Percentiles rank a stretch among this genome's conserved stretches.
These are phyloP conservation scores for Auriculariales sp. DNA, from an alignment of 768 basidiomycete species.

Conservation along the genomic window DNA sequence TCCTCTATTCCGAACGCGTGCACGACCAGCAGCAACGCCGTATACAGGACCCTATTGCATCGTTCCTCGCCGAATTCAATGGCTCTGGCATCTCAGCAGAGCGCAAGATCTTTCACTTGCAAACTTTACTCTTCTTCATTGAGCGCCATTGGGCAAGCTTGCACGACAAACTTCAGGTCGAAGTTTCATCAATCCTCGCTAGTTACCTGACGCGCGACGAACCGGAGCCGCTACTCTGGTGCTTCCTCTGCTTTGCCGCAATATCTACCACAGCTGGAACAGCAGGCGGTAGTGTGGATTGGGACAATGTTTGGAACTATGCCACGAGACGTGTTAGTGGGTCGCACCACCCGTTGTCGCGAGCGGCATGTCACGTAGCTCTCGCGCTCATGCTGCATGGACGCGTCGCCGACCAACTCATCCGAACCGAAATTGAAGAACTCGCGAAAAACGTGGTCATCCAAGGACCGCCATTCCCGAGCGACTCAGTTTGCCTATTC, in stretches of 20 bases:
- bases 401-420: slow-evolving; percentile 15
- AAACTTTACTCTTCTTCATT: slow-evolving; percentile 74
- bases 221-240: slow-evolving; percentile 61
- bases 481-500: slow-evolving; percentile 82
- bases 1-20: slow-evolving; percentile 40
- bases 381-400: slow-evolving; percentile 31
- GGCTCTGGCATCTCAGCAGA: slow-evolving; percentile 13
- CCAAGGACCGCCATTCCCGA: slow-evolving; percentile 78
- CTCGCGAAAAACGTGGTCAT: slow-evolving; percentile 74
- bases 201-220: slow-evolving; percentile 55
- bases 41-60: slow-evolving; percentile 43
- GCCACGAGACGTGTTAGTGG: slow-evolving; percentile 60
- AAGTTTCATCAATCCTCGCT: slow-evolving; percentile 40
- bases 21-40: slow-evolving; percentile 34
- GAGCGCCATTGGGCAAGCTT: slow-evolving; percentile 60
- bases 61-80: slow-evolving; percentile 41
- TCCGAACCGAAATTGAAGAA: slow-evolving; percentile 61
- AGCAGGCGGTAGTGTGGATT: slow-evolving; percentile 21
- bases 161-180: slow-evolving; percentile 39
- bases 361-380: slow-evolving; percentile 66
- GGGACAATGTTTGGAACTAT: slow-evolving; percentile 75
- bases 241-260: slow-evolving; percentile 65
- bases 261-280: slow-evolving; percentile 34
- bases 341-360: slow-evolving; percentile 44
- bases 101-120: slow-evolving; percentile 38